phyloP scores from a whole-genome alignment of 2,329 filamentous ascomycete species.

The Hortaea werneckii region DNA sequence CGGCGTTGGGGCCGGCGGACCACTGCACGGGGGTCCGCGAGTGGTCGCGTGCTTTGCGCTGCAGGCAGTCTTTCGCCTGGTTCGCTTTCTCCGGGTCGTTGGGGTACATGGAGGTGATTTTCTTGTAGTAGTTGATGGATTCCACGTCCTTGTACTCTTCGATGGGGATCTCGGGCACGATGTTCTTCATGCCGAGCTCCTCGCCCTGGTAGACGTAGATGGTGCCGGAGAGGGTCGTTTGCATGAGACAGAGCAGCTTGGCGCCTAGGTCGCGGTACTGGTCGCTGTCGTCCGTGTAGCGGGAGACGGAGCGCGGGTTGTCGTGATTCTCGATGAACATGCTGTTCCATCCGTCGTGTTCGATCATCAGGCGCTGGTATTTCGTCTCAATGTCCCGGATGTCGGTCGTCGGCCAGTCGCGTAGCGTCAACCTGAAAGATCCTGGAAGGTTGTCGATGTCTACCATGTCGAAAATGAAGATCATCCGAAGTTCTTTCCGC shows the following conservation, averaged over 20 bases:
- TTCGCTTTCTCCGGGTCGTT: slow-evolving; percentile 29
- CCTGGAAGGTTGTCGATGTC: slow-evolving; percentile 28
- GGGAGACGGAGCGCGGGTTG: slow-evolving; percentile 40
- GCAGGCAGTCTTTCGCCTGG: slow-evolving; percentile 43
- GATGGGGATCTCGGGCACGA: slow-evolving; percentile 20
- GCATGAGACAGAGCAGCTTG: slow-evolving; percentile 40
- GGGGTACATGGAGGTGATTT: slow-evolving; percentile 30
- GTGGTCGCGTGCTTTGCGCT: slow-evolving; percentile 54
- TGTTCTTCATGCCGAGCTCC: slow-evolving; percentile 42
- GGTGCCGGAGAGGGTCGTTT: slow-evolving; percentile 38
- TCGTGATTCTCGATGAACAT: slow-evolving; percentile 46
- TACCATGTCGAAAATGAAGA: slow-evolving; percentile 39
- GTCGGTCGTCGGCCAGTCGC: slow-evolving; percentile 29
- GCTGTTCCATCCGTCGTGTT: slow-evolving; percentile 41
- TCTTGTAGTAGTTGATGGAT: slow-evolving; percentile 47
- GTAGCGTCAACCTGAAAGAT: slow-evolving; percentile 26
- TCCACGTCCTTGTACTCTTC: slow-evolving; percentile 45
- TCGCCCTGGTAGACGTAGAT: slow-evolving; percentile 43
- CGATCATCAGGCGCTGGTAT: slow-evolving; percentile 41
- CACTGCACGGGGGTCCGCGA: slow-evolving; percentile 59
- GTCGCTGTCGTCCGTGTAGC: slow-evolving; percentile 39
- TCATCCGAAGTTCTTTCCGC: slow-evolving; percentile 37
- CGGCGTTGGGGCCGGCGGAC: slow-evolving; percentile 43
- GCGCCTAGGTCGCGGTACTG: slow-evolving; percentile 35
- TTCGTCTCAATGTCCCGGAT: slow-evolving; percentile 19